phyloP scores from a whole-genome alignment of 352 stramenopile species.

The Globisporangium barbulae region DNA sequence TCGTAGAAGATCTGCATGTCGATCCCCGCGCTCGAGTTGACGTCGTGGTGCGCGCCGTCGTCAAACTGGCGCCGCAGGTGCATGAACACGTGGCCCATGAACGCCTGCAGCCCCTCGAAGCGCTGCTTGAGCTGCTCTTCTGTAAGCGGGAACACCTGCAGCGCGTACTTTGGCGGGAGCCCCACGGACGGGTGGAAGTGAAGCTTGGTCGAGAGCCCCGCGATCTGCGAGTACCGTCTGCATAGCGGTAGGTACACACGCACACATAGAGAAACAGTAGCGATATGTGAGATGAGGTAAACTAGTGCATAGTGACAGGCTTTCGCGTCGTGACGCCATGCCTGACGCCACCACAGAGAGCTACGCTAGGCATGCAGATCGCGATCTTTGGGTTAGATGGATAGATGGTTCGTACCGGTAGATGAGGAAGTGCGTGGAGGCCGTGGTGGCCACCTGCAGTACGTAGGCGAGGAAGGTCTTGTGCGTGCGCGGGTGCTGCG shows the following conservation, averaged over 20 bases:
- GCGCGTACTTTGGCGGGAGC: slow-evolving; percentile 76
- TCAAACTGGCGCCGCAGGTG: slow-evolving; percentile 44
- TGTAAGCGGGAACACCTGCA: slow-evolving; percentile 73
- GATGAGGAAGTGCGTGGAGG: slow-evolving; percentile 52
- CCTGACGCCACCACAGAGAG: background rate
- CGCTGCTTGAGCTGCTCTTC: slow-evolving; percentile 59
- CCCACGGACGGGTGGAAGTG: slow-evolving; percentile 68
- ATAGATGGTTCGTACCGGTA: slow-evolving; percentile 35
- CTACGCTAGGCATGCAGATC: no score
- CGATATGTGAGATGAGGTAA: background rate
- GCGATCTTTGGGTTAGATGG: background rate
- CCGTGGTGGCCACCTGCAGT: slow-evolving; percentile 48
- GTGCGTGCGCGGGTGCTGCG: slow-evolving; percentile 39
- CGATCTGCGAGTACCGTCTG: slow-evolving; percentile 77
- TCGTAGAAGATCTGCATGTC: slow-evolving; percentile 86
- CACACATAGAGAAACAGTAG: background rate
- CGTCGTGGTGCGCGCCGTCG: slow-evolving; percentile 60
- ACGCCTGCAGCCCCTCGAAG: slow-evolving; percentile 59
- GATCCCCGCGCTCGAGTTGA: slow-evolving; percentile 46
- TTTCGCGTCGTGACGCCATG: background rate
- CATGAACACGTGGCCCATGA: slow-evolving; percentile 47
- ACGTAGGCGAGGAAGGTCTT: slow-evolving; percentile 74
- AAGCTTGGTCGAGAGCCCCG: slow-evolving; percentile 48
- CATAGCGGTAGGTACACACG: background rate
- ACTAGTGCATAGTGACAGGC: background rate